phyloP scores from a whole-genome alignment of 2,329 filamentous ascomycete genomes.

The Epichloe baconii region DNA sequence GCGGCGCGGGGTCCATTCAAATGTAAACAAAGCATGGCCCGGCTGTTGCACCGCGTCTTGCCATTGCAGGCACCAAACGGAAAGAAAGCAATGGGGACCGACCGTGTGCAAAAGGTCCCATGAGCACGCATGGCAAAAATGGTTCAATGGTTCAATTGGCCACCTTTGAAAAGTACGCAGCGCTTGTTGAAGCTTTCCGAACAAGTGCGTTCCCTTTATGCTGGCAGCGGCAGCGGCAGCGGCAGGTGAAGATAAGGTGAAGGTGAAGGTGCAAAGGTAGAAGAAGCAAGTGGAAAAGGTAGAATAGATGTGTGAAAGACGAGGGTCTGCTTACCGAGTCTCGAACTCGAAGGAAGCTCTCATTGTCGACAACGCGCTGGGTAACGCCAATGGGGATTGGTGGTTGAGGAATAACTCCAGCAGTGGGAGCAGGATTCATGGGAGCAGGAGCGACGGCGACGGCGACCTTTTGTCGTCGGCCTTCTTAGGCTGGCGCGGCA shows the following conservation, averaged over 20 bases:
- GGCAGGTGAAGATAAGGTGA: no score
- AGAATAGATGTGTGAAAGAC: conserved; percentile 6
- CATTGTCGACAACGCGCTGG: conserved; percentile 45
- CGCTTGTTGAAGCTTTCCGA: no score
- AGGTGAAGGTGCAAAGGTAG: not conserved
- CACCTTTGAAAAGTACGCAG: not conserved
- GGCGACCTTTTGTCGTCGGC: conserved; percentile 24
- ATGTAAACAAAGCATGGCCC: conserved; percentile 12
- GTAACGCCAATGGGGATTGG: conserved; percentile 10
- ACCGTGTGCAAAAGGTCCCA: not conserved
- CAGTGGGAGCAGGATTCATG: conserved; percentile 8
- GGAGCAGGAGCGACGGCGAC: conserved; percentile 21
- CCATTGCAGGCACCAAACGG: no score
- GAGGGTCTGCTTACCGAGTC: conserved; percentile 56
- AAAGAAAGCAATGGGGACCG: not conserved
- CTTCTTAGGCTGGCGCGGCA: conserved; percentile 35
- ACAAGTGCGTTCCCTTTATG: no score
- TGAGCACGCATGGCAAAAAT: not conserved
- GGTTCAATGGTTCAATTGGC: not conserved
- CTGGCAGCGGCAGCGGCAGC: no score
- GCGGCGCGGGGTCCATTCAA: conserved; percentile 7
- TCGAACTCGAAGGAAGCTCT: conserved; percentile 67
- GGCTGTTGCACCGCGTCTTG: conserved; percentile 1
- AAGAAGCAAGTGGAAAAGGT: not conserved
- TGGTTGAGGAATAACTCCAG: conserved; percentile 6